Conservation (phyloP, 257 asterid genomes). For the Solanum pimpinellifolium region DNA sequence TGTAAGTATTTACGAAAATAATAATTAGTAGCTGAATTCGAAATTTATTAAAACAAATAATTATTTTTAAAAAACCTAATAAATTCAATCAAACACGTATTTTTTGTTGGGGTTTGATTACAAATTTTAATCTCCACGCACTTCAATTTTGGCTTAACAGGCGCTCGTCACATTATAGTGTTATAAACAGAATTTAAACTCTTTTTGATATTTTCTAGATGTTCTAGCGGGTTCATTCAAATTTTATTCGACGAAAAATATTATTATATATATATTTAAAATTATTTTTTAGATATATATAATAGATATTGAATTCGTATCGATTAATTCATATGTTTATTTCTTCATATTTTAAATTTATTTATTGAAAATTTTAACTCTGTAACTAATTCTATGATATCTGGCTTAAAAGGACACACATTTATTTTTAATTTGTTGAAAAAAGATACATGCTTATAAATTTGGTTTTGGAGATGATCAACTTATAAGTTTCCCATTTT, state of each 20-base stretch:
- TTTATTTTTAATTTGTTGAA: too few relatives aligned
- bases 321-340: too few relatives aligned
- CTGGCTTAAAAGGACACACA: background rate
- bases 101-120: background rate
- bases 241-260: too few relatives aligned
- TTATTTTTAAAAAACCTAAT: background rate
- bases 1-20: too few relatives aligned
- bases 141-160: background rate
- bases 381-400: too few relatives aligned
- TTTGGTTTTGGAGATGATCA: background rate
- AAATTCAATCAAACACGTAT: background rate
- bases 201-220: background rate
- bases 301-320: too few relatives aligned
- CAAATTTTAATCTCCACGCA: background rate
- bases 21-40: too few relatives aligned
- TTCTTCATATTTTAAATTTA: too few relatives aligned
- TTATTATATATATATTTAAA: too few relatives aligned
- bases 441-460: background rate
- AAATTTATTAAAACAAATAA: too few relatives aligned
- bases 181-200: background rate
- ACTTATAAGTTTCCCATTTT: background rate
- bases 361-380: too few relatives aligned
- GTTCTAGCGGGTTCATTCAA: fast-evolving
- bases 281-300: too few relatives aligned
- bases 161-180: background rate